A percentile compares a stretch with the other conserved stretches of the same genome.
Conservation (phyloP, 176 grass and related monocot species). For the Triticum monococcum region DNA sequence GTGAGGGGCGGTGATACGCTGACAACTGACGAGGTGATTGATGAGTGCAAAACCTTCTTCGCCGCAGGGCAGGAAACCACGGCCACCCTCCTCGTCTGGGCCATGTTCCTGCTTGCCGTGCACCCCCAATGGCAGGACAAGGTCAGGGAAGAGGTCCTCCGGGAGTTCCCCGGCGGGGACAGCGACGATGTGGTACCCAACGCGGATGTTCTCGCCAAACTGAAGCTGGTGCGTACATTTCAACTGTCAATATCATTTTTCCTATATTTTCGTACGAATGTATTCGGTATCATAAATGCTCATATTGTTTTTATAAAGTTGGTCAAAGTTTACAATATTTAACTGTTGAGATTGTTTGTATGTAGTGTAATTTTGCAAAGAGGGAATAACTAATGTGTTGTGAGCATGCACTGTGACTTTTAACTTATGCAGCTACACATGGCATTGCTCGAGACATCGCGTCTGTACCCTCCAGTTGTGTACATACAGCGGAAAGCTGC, state of each 20-base stretch:
- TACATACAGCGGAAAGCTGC: constrained; percentile 13
- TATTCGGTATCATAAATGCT: neutral
- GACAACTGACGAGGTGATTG: constrained; percentile 47
- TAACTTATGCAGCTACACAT: constrained; percentile 16
- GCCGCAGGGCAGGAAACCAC: constrained; percentile 47
- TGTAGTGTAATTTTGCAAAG: neutral
- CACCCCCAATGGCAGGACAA: constrained; percentile 42
- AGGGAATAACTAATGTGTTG: neutral
- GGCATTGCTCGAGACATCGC: constrained; percentile 37
- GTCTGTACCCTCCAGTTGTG: constrained; percentile 29
- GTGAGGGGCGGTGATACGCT: neutral
- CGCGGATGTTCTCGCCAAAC: constrained; percentile 16
- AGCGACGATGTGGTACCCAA: neutral
- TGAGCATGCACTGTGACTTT: neutral
- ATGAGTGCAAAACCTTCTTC: constrained; percentile 52
- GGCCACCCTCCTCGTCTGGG: constrained; percentile 34
- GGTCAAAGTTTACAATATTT: too few species aligned
- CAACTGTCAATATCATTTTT: neutral
- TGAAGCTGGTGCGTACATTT: constrained; percentile 35
- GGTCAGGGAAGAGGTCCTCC: constrained; percentile 41
- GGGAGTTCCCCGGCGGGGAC: neutral
- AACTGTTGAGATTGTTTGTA: too few species aligned
- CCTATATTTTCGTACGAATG: neutral
- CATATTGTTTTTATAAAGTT: neutral
- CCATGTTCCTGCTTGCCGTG: constrained; percentile 42